Conservation (phyloP, 2,329 filamentous ascomycete species). For the Penicillium vulpinum region DNA sequence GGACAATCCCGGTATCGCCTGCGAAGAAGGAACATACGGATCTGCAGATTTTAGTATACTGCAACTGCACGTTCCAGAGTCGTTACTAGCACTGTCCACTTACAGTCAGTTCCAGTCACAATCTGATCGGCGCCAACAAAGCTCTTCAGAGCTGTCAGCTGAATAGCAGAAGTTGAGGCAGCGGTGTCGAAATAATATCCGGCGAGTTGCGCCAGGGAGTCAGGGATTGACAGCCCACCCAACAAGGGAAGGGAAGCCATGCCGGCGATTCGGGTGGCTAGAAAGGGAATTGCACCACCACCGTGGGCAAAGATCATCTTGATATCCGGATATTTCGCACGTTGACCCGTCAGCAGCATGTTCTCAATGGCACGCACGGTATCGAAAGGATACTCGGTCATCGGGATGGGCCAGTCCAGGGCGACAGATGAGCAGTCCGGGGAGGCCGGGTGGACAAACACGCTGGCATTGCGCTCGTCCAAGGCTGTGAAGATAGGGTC, state of each 20-base stretch:
- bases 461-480: slow-evolving; percentile 1
- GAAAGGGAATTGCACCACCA: slow-evolving; percentile 26
- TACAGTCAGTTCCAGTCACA: slow-evolving; percentile 30
- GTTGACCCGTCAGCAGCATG: slow-evolving; percentile 21
- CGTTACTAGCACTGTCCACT: not conserved
- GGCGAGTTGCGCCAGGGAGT: slow-evolving; percentile 20
- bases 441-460: slow-evolving; percentile 8
- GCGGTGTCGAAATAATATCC: slow-evolving; percentile 21
- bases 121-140: slow-evolving; percentile 23
- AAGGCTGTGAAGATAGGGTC: slow-evolving; percentile 6
- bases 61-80: not conserved
- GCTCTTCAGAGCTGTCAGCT: slow-evolving; percentile 25
- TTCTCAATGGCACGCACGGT: slow-evolving; percentile 27
- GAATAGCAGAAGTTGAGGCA: slow-evolving; percentile 24
- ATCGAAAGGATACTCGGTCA: slow-evolving; percentile 31
- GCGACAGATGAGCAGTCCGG: slow-evolving; percentile 9
- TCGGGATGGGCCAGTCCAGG: slow-evolving; percentile 11
- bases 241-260: slow-evolving; percentile 19
- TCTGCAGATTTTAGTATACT: slow-evolving; percentile 13
- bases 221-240: slow-evolving; percentile 17
- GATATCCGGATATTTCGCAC: slow-evolving; percentile 19
- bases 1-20: slow-evolving; percentile 8
- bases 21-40: slow-evolving; percentile 20
- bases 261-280: slow-evolving; percentile 23
- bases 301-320: slow-evolving; percentile 28